Evolutionary conservation across 108 stramenopile species (phyloP), one percentile per base, ranked within the genome.

Genomic region (Epithemia pelagica): DNA sequence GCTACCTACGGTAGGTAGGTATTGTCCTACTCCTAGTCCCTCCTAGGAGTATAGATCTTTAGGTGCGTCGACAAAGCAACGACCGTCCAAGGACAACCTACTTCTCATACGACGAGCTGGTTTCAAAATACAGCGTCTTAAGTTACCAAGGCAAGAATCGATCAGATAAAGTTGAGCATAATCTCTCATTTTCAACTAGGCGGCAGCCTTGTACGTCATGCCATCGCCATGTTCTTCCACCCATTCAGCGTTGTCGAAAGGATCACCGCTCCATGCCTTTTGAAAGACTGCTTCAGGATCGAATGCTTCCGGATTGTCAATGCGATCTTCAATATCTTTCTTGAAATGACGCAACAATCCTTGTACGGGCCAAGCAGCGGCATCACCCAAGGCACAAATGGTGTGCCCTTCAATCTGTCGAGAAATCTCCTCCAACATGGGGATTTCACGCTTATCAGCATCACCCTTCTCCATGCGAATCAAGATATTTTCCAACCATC

Each of bases 321-420:
- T 97, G 32, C 99, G 82, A 57, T 97, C 90, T 74, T 97, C 96
- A 69, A 99, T 97, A 62, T 97, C 94, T 71, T 91, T 89, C 73
- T 96, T 90, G 83, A 98, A 99, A 78, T 96, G 96, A 67, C 97
- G 70, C 66, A 98, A 75, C 56, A 99, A 77, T 28, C 99, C 97
- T 79, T 99, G 99, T 2, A 99, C 94, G 56, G 99, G 99, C 99
- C 99, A 99, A 21, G 99, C 99, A 5, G 99, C 99, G 1, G 99
- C 99, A 72, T 99, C 99, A 29, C 99, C 99, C n/a, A 99, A 78
- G 10, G 99, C 99, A 76, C 99, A 99, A 65, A 99, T 99, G 61
- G 99, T 99, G 76, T 99, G 99, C 54, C 98, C 98, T 78, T 99
- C 99, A 74, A 99, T 99, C 71, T 96, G 94, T 27, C 99, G 91